These are phyloP conservation scores for Penicillium sp. DNA, from an alignment of 2,329 filamentous ascomycete genomes.

Conservation along the genomic window DNA sequence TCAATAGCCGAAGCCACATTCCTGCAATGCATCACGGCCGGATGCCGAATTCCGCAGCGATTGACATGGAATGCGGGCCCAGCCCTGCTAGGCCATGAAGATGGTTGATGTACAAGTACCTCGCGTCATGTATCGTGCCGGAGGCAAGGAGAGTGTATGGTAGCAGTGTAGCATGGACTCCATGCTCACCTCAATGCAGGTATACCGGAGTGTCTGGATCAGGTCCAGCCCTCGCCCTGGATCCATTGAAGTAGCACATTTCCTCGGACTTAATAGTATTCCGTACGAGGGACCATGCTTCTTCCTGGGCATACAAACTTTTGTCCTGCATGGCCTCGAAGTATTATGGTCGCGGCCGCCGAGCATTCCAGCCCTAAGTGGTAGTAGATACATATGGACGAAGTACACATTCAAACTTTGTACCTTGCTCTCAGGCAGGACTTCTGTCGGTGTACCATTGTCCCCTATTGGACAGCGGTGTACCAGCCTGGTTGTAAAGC, in stretches of 20 bases:
- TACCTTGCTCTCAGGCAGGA: background rate
- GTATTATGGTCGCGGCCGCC: background rate
- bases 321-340: slow-evolving; percentile 1
- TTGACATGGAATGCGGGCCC: background rate
- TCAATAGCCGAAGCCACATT: slow-evolving; percentile 27
- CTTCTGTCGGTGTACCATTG: background rate
- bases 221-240: background rate
- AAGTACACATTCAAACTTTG: background rate
- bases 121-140: slow-evolving; percentile 6
- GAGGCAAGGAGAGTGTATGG: background rate
- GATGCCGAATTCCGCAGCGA: slow-evolving; percentile 9
- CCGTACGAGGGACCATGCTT: background rate
- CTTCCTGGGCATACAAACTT: background rate
- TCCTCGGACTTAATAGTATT: background rate
- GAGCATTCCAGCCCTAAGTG: slow-evolving; percentile 3
- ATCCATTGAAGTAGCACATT: background rate
- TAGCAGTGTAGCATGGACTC: background rate
- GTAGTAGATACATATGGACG: background rate
- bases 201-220: background rate
- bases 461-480: background rate
- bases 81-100: background rate
- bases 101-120: background rate
- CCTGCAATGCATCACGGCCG: slow-evolving; percentile 9
- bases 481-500: background rate
- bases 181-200: background rate